phyloP scores from a whole-genome alignment of 1,284 basidiomycete species.

The Malassezia globosa region DNA sequence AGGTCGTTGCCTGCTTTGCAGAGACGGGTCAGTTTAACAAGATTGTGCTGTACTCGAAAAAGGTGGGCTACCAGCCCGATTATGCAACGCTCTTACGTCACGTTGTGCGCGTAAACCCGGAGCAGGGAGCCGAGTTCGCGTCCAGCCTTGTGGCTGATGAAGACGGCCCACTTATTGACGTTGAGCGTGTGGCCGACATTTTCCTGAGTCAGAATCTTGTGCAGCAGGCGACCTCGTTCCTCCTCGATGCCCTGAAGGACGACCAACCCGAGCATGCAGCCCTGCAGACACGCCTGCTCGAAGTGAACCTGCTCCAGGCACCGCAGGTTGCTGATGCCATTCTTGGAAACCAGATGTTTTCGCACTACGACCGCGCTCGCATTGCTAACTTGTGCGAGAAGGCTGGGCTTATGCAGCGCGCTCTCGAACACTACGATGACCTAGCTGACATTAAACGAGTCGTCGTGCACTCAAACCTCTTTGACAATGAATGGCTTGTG shows the following conservation, averaged over 20 bases:
- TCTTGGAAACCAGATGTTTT: slow-evolving; percentile 97
- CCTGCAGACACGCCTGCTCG: slow-evolving; percentile 86
- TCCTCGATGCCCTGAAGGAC: slow-evolving; percentile 96
- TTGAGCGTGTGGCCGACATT: slow-evolving; percentile 69
- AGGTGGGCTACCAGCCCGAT: slow-evolving; percentile 87
- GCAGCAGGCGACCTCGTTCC: slow-evolving; percentile 95
- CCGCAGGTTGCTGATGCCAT: slow-evolving; percentile 99
- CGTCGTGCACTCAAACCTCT: slow-evolving; percentile 79
- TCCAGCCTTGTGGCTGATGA: slow-evolving; percentile 91
- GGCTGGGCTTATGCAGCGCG: slow-evolving; percentile 86
- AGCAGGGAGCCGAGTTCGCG: slow-evolving; percentile 96
- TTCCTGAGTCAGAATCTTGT: slow-evolving; percentile 99
- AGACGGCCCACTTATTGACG: slow-evolving; percentile 77
- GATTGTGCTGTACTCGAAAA: slow-evolving; percentile 95
- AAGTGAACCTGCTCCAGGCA: slow-evolving; percentile 95
- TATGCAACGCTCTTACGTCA: slow-evolving; percentile 92
- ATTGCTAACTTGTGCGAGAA: slow-evolving; percentile 98
- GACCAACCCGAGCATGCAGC: slow-evolving; percentile 96
- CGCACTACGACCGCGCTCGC: slow-evolving; percentile 87
- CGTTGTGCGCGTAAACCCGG: slow-evolving; percentile 88
- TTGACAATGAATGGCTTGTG: slow-evolving; percentile 90
- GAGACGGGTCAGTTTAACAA: slow-evolving; percentile 98
- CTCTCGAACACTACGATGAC: slow-evolving; percentile 96
- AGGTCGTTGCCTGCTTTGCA: slow-evolving; percentile 91
- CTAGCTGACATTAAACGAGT: slow-evolving; percentile 93